Conservation (phyloP, 2,329 filamentous ascomycete species). For the Claviceps capensis region DNA sequence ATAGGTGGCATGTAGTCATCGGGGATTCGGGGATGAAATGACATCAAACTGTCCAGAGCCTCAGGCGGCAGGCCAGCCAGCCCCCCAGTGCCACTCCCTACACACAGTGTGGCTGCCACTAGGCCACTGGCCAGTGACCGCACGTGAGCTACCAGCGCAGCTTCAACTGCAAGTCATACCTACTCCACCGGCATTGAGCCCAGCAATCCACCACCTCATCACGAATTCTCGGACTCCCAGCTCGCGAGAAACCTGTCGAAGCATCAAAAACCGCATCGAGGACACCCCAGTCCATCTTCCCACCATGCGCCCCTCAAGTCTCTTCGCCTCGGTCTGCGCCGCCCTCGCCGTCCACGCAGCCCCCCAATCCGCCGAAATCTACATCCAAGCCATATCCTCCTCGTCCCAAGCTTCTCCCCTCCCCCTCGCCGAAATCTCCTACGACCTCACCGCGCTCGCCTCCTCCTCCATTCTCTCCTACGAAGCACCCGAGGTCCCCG, state of each 20-base stretch:
- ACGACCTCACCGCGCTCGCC: conserved; percentile 31
- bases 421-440: conserved; percentile 43
- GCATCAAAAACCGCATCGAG: background rate
- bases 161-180: too few relatives aligned
- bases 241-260: background rate
- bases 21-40: too few relatives aligned
- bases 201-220: background rate
- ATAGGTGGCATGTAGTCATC: too few relatives aligned
- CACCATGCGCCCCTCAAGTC: conserved; percentile 27
- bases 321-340: conserved; percentile 30
- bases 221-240: background rate
- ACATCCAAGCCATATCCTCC: conserved; percentile 36
- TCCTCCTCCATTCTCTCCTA: conserved; percentile 38
- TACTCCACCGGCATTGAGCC: too few relatives aligned
- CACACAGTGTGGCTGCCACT: too few relatives aligned
- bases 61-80: too few relatives aligned
- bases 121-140: too few relatives aligned
- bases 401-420: conserved; percentile 18
- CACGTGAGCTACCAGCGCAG: too few relatives aligned
- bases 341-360: conserved; percentile 25
- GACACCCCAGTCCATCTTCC: background rate
- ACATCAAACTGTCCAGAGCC: too few relatives aligned
- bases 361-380: conserved; percentile 35
- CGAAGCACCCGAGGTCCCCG: conserved; percentile 40
- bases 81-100: too few relatives aligned